Percentiles rank a stretch among this genome's conserved stretches.
Evolutionary conservation across 108 stramenopile species (phyloP).

Genomic region (Skeletonema menzelii): DNA sequence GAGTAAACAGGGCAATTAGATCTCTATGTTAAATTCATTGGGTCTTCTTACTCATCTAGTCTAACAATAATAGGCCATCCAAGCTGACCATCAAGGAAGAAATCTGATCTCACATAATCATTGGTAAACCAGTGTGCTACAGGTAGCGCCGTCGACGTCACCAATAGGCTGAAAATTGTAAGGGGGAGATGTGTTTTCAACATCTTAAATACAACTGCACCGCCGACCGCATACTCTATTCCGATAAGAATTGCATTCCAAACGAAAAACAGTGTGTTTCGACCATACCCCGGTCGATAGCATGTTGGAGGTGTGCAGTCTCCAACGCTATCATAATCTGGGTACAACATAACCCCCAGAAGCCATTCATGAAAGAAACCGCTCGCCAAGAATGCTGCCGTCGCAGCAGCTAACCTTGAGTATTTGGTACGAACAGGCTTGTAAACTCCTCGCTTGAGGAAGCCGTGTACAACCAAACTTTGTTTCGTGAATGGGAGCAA

Average conservation of each 20-base stretch:
- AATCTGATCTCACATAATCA: constrained; percentile 54
- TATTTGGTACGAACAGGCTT: constrained; percentile 35
- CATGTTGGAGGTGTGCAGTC: constrained; percentile 6
- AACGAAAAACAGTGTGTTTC: constrained; percentile 38
- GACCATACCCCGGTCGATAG: constrained; percentile 30
- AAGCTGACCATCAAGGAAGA: constrained; percentile 45
- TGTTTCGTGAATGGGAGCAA: neutral
- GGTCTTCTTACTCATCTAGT: neutral
- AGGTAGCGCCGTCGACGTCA: constrained; percentile 25
- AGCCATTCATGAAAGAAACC: constrained; percentile 49
- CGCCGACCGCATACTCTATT: constrained; percentile 33
- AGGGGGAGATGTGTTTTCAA: constrained; percentile 17
- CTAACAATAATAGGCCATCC: constrained; percentile 44
- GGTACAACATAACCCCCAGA: constrained; percentile 9
- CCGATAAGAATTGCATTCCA: constrained; percentile 45
- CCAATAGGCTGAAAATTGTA: constrained; percentile 21
- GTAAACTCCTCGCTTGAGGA: constrained; percentile 36
- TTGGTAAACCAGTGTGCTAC: constrained; percentile 43
- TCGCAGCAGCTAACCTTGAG: constrained; percentile 28
- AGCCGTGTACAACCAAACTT: neutral
- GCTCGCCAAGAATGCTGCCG: constrained; percentile 41
- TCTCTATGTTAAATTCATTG: neutral
- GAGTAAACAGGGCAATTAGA: constrained; percentile 18
- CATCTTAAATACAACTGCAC: constrained; percentile 32
- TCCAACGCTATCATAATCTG: constrained; percentile 1